Evolutionary conservation across 2,329 filamentous ascomycete genomes (phyloP).

Genomic region (Fusarium sp.): DNA sequence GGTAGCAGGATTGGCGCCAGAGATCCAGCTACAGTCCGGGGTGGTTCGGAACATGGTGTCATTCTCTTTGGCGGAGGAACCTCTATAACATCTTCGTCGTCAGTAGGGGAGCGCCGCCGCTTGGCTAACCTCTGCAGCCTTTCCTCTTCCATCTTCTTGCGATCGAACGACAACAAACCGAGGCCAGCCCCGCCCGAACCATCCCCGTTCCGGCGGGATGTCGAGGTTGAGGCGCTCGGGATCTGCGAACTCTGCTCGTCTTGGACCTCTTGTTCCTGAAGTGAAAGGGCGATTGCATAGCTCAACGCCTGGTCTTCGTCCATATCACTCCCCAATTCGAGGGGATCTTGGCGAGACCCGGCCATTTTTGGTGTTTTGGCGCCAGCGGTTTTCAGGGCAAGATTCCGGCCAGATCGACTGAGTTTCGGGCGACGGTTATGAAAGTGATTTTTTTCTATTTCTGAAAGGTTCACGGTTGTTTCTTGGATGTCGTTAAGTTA

Average conservation of each 20-base stretch:
- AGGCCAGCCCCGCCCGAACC: slow-evolving; percentile 37
- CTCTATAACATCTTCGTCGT: slow-evolving; percentile 48
- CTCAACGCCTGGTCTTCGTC: slow-evolving; percentile 71
- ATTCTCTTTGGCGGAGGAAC: slow-evolving; percentile 47
- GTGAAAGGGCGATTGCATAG: slow-evolving; percentile 70
- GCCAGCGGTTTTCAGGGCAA: slow-evolving; percentile 20
- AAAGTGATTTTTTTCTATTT: slow-evolving; percentile 33
- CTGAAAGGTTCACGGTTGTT: slow-evolving; percentile 20
- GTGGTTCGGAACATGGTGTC: slow-evolving; percentile 19
- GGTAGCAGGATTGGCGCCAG: slow-evolving; percentile 47
- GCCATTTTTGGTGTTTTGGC: slow-evolving; percentile 35
- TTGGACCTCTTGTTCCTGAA: slow-evolving; percentile 51
- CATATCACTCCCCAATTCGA: slow-evolving; percentile 49
- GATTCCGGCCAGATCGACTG: slow-evolving; percentile 23
- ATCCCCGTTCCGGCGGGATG: slow-evolving; percentile 33
- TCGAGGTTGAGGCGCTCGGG: slow-evolving; percentile 30
- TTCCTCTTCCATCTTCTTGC: slow-evolving; percentile 87
- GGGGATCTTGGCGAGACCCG: slow-evolving; percentile 37
- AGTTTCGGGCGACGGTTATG: slow-evolving; percentile 42
- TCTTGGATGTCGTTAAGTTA: slow-evolving; percentile 23
- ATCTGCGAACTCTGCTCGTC: slow-evolving; percentile 36
- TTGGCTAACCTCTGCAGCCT: slow-evolving; percentile 78
- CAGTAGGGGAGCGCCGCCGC: slow-evolving; percentile 49
- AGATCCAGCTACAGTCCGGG: slow-evolving; percentile 11
- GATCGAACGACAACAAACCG: slow-evolving; percentile 70